Evolutionary conservation across 371 early-diverging fungal genomes (phyloP), one percentile per base, ranked within the genome.

Genomic region (Saksenaea oblongispora): DNA sequence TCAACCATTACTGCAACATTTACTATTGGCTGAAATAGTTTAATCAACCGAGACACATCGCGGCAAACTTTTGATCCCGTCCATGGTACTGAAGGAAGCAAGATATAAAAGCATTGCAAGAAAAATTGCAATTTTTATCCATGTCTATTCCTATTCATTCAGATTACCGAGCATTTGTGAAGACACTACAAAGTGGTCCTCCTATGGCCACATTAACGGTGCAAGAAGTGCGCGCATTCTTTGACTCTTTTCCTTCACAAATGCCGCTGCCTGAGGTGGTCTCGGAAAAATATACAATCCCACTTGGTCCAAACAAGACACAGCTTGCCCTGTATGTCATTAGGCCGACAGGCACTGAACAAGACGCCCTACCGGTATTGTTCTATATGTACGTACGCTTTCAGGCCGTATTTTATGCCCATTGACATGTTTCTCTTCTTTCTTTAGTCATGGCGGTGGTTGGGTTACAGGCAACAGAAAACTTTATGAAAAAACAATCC

Each of bases 361-460:
- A 55, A 9, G 34, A 65, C 0, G 39, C 42, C 1, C 36, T 70
- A 1, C 70, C 70, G 22, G 65, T 70, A 0, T 47, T 61, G 34
- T 26, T 69, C 17, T 69, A 58, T 42, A 9, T 64, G 69, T 68
- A 63, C 5, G 64, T 28, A 42, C n/a, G 11, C 35, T n/a, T n/a
- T n/a, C n/a, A n/a, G n/a, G n/a, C n/a, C n/a, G n/a, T n/a, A n/a
- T n/a, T n/a, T n/a, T n/a, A n/a, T n/a, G n/a, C n/a, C n/a, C n/a
- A n/a, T n/a, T n/a, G n/a, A n/a, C n/a, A 42, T 37, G 36, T 57
- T 15, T 22, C 35, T 15, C 54, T 18, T 14, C 31, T 24, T 31
- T 31, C 31, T 9, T 15, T 36, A 65, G 66, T 18, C 66, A 66
- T 24, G 66, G 66, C 11, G 66, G 66, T n/a, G 66, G 66, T 13